Percentiles rank a stretch among this genome's conserved stretches.
Evolutionary conservation across 805 yeast genomes (phyloP).

Genomic region (Ascoidea asiatica): DNA sequence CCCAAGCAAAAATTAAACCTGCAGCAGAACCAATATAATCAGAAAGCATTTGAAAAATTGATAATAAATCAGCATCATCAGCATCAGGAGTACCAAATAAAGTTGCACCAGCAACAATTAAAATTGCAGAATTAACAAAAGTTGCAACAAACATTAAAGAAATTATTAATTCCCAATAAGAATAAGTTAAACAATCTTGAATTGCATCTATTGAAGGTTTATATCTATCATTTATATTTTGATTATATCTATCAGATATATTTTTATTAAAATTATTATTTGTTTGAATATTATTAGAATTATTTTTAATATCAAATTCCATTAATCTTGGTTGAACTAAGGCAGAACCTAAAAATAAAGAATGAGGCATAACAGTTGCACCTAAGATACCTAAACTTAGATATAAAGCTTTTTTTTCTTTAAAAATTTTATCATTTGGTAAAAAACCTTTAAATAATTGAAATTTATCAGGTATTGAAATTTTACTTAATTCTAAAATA

Average conservation of each 20-base stretch:
- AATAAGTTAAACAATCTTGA: constrained; percentile 64
- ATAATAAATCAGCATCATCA: constrained; percentile 68
- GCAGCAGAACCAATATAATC: constrained; percentile 72
- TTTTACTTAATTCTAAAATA: constrained; percentile 49
- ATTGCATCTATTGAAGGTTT: constrained; percentile 75
- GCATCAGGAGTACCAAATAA: constrained; percentile 48
- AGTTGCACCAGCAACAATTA: constrained; percentile 87
- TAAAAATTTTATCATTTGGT: constrained; percentile 47
- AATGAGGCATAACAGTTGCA: constrained; percentile 94
- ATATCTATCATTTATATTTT: constrained; percentile 28
- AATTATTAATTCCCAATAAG: constrained; percentile 71
- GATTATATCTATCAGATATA: constrained; percentile 14
- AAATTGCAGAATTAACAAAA: constrained; percentile 84
- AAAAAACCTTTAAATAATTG: constrained; percentile 53
- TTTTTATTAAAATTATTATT: constrained; percentile 8
- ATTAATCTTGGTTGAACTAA: constrained; percentile 73
- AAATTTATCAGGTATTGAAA: constrained; percentile 36
- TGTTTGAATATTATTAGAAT: constrained; percentile 9
- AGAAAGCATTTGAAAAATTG: constrained; percentile 64
- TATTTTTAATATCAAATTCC: constrained; percentile 52
- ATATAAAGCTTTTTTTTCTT: constrained; percentile 57
- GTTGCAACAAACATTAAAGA: constrained; percentile 79
- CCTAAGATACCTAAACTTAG: constrained; percentile 77
- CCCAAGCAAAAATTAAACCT: constrained; percentile 79
- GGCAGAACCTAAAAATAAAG: constrained; percentile 74